Evolutionary conservation across 352 stramenopile genomes (phyloP), one percentile per base, ranked within the genome.

Genomic region (Plasmopara halstedii): DNA sequence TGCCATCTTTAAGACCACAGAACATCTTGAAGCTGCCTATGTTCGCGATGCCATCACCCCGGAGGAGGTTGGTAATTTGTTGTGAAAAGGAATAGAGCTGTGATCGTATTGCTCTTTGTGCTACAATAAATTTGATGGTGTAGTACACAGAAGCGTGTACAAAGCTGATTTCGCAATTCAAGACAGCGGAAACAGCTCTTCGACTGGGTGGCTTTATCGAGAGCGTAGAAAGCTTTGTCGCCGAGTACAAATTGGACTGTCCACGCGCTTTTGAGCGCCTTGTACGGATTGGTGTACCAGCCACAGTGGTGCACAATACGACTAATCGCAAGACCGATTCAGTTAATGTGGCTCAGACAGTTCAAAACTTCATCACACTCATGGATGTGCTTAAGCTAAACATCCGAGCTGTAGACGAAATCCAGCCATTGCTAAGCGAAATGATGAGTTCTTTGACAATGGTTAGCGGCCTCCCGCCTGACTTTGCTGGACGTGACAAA

Each of bases 311-410:
- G 53, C 73, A 85, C 64, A 85, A 79, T 61, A 89, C 65, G 48
- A 85, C 58, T 41, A 94, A 75, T 50, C 72, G 73, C 29, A 87
- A 85, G 58, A 85, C 72, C 13, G 83, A 95, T 53, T 90, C 79
- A 32, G 85, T 95, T 53, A 90, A 88, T 65, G 94, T 94, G 22
- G 91, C 94, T 4, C 93, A 98, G 63, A 98, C 94, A 17, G 94
- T 91, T 42, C 90, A 98, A 77, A 87, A 94, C 63, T 99, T 98
- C 58, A 99, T 99, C 70, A 99, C 95, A 18, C 73, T 96, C 41
- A 98, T 98, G 93, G 96, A 99, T 64, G 90, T 95, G 32, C 85
- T 99, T 35, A 98, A 98, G 62, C 78, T 99, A 34, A 96, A 97
- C 60, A 95, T 98, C 59, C 83, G 94, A 35, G 95, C 94, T 5